Evolutionary conservation across 306 rosid genomes (phyloP).

Genomic region (Heteromeles arbutifolia): DNA sequence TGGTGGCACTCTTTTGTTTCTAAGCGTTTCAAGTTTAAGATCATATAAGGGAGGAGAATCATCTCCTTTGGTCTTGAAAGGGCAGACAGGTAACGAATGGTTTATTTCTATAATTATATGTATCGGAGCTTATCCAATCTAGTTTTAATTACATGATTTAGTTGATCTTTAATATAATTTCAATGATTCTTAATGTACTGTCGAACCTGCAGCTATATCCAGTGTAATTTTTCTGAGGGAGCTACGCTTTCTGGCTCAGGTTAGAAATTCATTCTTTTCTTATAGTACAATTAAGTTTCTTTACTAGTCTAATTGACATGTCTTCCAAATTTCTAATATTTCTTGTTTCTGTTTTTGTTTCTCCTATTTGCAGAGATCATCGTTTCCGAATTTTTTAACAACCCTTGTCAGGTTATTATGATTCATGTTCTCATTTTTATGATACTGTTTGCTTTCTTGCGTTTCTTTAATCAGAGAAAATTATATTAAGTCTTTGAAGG

Average conservation of each 20-base stretch:
- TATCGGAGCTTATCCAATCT: background rate
- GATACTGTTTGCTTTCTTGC: background rate
- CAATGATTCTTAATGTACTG: conserved; percentile 12
- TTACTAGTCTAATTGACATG: background rate
- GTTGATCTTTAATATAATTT: background rate
- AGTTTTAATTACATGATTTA: background rate
- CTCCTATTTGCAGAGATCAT: conserved; percentile 53
- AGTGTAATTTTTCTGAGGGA: conserved; percentile 61
- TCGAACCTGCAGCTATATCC: conserved; percentile 62
- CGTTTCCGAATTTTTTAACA: conserved; percentile 31
- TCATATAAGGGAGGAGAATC: conserved; percentile 53
- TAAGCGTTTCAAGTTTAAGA: conserved; percentile 68
- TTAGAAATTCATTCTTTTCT: conserved; percentile 23
- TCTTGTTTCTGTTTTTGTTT: conserved; percentile 5
- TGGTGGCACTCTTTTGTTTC: conserved; percentile 65
- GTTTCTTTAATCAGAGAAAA: background rate
- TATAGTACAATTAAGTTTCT: background rate
- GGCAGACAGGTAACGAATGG: conserved; percentile 71
- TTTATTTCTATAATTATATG: background rate
- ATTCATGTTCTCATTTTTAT: conserved; percentile 9
- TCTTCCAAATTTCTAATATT: conserved; percentile 23
- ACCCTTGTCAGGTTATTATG: conserved; percentile 69
- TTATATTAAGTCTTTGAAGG: background rate
- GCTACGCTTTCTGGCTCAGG: conserved; percentile 43
- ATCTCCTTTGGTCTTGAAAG: conserved; percentile 57